Base-by-base conservation (phyloP, 169 alveolate genomes). In the Plasmodium chabaudi region DNA sequence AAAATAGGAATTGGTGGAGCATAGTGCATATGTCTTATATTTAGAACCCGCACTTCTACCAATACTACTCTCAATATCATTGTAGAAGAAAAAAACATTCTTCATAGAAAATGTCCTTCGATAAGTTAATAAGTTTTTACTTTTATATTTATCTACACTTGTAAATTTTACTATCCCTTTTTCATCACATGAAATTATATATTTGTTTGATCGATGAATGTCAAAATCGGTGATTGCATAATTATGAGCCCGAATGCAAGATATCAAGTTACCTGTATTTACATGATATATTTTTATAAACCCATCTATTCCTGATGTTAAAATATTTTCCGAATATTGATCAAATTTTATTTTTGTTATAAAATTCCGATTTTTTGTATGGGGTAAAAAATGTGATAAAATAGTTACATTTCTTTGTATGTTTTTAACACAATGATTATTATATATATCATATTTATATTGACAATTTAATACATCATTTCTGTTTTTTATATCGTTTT, bases 251-350 rank as follows among this genome's bases (percentile, higher is more conserved):
- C 55, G 57, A 21, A 86, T 86, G 17, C 65, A 86, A 15, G 47
- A 44, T 39, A 86, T 60, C 64, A 86, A 15, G 17, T 86, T 86
- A 1, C 91, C 91, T 3, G 91, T 86, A 10, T 53, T 25, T 10
- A 51, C 63, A 57, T 86, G 91, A 53, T 44, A 86, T 13, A 86
- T 59, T 70, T 86, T 86, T 21, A 86, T 59, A 51, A 69, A 70
- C 1, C 91, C 91, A 86, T 86, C 91, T 53, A 44, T 86, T 60
- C 91, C 91, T 7, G 87, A 44, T 0, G 91, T 86, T n/a, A 86
- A 47, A 4, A 86, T 64, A 70, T 71, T 86, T 0, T 86, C 75
- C 12, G 65, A 69, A 2, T 15, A 19, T 17, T 59, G 21, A 59
- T 86, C 84, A 70, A 86, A 86, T 10, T 2, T 86, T 39, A 86